Evolutionary conservation across 306 rosid species (phyloP).

Genomic region (Inga oerstediana): DNA sequence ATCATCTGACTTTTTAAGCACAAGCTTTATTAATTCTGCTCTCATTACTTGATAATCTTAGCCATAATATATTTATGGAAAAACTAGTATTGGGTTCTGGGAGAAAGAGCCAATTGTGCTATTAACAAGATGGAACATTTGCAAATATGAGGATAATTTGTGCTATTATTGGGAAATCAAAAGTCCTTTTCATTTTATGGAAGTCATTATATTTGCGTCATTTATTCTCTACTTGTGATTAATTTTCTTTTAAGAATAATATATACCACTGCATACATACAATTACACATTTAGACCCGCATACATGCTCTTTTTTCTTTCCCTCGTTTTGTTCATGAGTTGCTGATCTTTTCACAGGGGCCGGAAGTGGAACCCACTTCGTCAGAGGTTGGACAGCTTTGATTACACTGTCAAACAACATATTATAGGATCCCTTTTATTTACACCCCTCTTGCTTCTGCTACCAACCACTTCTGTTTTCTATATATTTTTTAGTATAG

Average conservation of each 20-base stretch:
- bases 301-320: slow-evolving; percentile 19
- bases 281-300: neutral
- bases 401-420: slow-evolving; percentile 93
- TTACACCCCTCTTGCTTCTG: slow-evolving; percentile 80
- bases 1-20: slow-evolving; percentile 4
- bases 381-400: slow-evolving; percentile 88
- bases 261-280: neutral
- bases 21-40: neutral
- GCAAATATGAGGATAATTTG: slow-evolving; percentile 15
- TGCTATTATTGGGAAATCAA: slow-evolving; percentile 23
- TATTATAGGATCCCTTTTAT: slow-evolving; percentile 85
- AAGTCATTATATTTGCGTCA: slow-evolving; percentile 24
- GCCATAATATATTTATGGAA: slow-evolving; percentile 17
- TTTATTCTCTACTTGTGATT: slow-evolving; percentile 23
- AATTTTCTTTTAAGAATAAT: slow-evolving; percentile 22
- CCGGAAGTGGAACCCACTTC: slow-evolving; percentile 95
- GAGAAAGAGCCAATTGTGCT: slow-evolving; percentile 21
- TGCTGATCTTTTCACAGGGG: slow-evolving; percentile 68
- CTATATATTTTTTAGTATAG: slow-evolving; percentile 82
- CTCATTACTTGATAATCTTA: neutral
- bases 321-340: slow-evolving; percentile 22
- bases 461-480: slow-evolving; percentile 90
- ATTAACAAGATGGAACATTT: slow-evolving; percentile 23
- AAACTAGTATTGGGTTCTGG: slow-evolving; percentile 13
- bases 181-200: slow-evolving; percentile 22